Evolutionary conservation across 768 basidiomycete species (phyloP), one percentile per base, ranked within the genome.

Genomic region (Leccinum broughii): DNA sequence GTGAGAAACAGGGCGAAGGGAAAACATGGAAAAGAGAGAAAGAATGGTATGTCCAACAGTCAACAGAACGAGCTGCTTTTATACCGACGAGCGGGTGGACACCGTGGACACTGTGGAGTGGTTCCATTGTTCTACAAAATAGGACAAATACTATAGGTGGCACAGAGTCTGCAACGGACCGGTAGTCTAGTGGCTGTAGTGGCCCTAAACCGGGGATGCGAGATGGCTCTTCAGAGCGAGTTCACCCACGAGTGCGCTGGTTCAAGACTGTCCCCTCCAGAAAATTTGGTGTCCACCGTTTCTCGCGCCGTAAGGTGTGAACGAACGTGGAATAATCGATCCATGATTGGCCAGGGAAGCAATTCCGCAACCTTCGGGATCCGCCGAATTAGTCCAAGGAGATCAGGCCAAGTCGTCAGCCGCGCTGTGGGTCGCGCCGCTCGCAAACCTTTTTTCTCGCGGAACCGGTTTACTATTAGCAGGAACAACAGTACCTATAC

Each of bases 201-300:
- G 90, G 89, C 87, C 87, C 83, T 77, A 80, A 88, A 68, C 80
- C 80, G 85, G 90, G 90, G 86, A 91, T 92, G 89, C 78, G 85
- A 78, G 81, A 83, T 81, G 83, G 81, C 76, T 75, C 75, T 62
- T 24, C 77, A 77, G 89, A 83, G 85, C 88, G 83, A 73, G 64
- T 49, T 73, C 67, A 75, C 75, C 77, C 83, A 80, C 78, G 74
- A 82, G 90, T 85, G 90, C 90, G 90, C 90, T 89, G 86, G 88
- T 91, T 92, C 90, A 88, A 92, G 88, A 82, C 89, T 83, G 85
- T 86, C 88, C 88, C 89, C 90, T 91, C 89, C 88, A 85, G 90
- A 92, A 90, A 92, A 91, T 88, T 92, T 91, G 89, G 90, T 88
- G 76, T 81, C 84, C 86, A 84, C 83, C 63, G 81, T 81, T 76